Evolutionary conservation across 78 protist species (phyloP), one percentile per base, ranked within the genome.

Genomic region (Trichosphaerium sp.): DNA sequence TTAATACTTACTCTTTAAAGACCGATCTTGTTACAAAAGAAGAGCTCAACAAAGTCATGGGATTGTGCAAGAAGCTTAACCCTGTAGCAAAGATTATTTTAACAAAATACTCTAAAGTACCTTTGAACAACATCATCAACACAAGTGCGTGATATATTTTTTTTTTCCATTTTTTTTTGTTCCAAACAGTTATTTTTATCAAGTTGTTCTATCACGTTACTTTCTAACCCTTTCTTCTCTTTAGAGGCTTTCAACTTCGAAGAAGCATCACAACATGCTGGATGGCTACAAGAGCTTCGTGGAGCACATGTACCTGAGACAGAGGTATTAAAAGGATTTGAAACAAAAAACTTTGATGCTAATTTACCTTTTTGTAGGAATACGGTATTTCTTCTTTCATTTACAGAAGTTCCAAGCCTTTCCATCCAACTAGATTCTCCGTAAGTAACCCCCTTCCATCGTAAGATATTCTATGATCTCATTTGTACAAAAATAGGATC

Each of bases 371-470:
- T n/a, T n/a, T n/a, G n/a, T n/a, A n/a, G 8, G 75, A 85, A 48
- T 90, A 79, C 54, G 97, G 95, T 54, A 80, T 92, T 48, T 56
- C 56, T 3, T 71, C 74, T 32, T 90, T 90, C 41, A 58, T 73
- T 47, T 92, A 67, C 49, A 34, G 69, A 35, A 68, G 78, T 8
- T 51, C 89, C n/a, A 40, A 74, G n/a, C 95, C 97, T 3, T 86
- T 92, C 69, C 92, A 92, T 49, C 89, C 97, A 3, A 35, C 41
- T 3, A 54, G 83, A 34, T 31, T 77, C 3, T 41, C 52, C 37
- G 18, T n/a, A 43, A 0, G 52, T 68, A 5, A 64, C 69, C 29
- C 31, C n/a, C 5, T 31, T 37, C 26, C 71, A 73, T 32, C 34
- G n/a, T n/a, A 35, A 54, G 3, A 54, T 75, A 34, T 31, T 77